These are phyloP conservation scores for Termitomyces sp. DNA, from an alignment of 768 basidiomycete genomes.

Conservation along the genomic window DNA sequence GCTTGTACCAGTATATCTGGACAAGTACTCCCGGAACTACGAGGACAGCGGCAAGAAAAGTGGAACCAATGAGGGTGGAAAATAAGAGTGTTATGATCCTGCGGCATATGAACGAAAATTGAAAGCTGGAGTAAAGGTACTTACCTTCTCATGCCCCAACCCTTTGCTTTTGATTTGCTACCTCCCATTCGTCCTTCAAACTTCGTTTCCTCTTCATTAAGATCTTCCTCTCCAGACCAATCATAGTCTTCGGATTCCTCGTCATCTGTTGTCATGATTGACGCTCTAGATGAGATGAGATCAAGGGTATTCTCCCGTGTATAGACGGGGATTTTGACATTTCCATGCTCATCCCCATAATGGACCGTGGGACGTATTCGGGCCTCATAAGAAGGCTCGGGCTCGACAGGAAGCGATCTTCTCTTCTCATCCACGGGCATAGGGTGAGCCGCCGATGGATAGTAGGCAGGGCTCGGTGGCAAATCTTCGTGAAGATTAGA, in stretches of 20 bases:
- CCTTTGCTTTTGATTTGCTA: constrained; percentile 30
- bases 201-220: constrained; percentile 64
- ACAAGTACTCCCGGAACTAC: constrained; percentile 57
- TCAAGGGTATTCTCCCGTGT: constrained; percentile 25
- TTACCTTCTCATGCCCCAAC: constrained; percentile 53
- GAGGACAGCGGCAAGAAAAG: constrained; percentile 55
- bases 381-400: constrained; percentile 12
- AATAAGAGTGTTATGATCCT: constrained; percentile 61
- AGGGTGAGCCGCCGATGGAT: constrained; percentile 12
- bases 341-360: constrained; percentile 39
- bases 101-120: background rate
- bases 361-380: constrained; percentile 40
- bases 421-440: constrained; percentile 15
- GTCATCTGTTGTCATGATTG: constrained; percentile 50
- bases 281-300: constrained; percentile 21
- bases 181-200: constrained; percentile 57
- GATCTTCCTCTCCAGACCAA: constrained; percentile 76
- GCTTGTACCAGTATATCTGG: constrained; percentile 67
- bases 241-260: constrained; percentile 62
- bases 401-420: constrained; percentile 16
- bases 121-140: constrained; percentile 1
- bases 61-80: constrained; percentile 70
- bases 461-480: constrained; percentile 22
- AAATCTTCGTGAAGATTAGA: constrained; percentile 23
- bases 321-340: constrained; percentile 20